Conservation (phyloP, 225 moss, liverwort and hornwort species). For the Pleurozium schreberi region DNA sequence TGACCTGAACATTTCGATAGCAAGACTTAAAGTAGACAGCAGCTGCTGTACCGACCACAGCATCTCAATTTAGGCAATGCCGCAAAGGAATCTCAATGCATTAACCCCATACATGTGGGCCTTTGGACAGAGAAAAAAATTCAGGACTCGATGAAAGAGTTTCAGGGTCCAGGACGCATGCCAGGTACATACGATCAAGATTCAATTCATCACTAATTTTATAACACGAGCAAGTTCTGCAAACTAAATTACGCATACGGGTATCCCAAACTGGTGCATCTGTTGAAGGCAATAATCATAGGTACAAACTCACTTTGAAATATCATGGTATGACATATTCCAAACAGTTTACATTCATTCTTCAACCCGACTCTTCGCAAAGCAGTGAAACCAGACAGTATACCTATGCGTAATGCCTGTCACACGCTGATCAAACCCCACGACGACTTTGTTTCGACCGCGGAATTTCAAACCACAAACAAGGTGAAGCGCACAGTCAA, state of each 20-base stretch:
- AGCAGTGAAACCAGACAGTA: neutral
- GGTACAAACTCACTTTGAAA: neutral
- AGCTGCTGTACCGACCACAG: neutral
- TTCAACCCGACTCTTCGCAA: neutral
- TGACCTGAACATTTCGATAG: neutral
- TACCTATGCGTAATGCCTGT: neutral
- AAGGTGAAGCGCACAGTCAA: neutral
- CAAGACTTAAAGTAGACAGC: neutral
- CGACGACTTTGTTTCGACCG: neutral
- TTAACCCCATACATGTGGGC: too few relatives aligned
- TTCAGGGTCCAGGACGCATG: neutral
- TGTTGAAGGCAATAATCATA: neutral
- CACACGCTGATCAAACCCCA: conserved; percentile 4
- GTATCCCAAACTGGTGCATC: neutral
- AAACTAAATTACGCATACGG: neutral
- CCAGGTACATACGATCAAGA: neutral
- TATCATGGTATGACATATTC: neutral
- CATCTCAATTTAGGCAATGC: neutral
- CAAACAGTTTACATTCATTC: neutral
- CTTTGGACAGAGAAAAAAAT: too few relatives aligned
- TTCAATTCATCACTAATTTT: neutral
- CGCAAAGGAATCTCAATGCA: neutral
- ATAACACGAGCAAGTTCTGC: neutral
- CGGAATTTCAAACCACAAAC: neutral
- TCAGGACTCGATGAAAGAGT: neutral